Percentiles rank a stretch among this genome's conserved stretches.
These are phyloP conservation scores for Biscutella laevigata DNA, from an alignment of 441 rosid species.

Conservation along the genomic window DNA sequence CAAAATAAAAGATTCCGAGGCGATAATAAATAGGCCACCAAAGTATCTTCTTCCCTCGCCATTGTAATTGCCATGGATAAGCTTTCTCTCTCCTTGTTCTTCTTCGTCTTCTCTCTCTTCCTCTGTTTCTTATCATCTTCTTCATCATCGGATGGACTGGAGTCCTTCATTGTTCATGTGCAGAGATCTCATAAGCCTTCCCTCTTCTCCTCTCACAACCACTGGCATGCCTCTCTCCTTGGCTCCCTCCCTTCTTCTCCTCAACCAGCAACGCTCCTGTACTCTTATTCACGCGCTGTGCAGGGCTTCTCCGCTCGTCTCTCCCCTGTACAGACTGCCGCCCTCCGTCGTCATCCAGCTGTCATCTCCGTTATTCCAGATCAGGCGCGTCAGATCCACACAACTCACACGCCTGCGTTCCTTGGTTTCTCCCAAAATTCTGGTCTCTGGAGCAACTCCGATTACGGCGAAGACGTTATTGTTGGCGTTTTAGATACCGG, in stretches of 20 bases:
- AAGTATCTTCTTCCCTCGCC: constrained; percentile 6
- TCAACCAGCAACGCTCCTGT: constrained; percentile 44
- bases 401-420: constrained; percentile 66
- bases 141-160: constrained; percentile 21
- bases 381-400: constrained; percentile 61
- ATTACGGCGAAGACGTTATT: constrained; percentile 59
- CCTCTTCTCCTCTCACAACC: constrained; percentile 37
- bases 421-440: constrained; percentile 48
- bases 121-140: constrained; percentile 8
- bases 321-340: constrained; percentile 35
- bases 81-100: constrained; percentile 21
- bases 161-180: constrained; percentile 57
- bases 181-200: constrained; percentile 53
- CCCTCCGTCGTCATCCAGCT: constrained; percentile 37
- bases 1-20: constrained; percentile 9
- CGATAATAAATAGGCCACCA: constrained; percentile 1
- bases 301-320: constrained; percentile 70
- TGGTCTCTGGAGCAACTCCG: constrained; percentile 61
- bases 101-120: constrained; percentile 24
- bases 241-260: constrained; percentile 41
- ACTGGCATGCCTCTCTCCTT: constrained; percentile 59
- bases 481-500: constrained; percentile 79
- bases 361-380: constrained; percentile 60
- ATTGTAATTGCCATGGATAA: constrained; percentile 43
- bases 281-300: constrained; percentile 44